A percentile compares a stretch with the other conserved stretches of the same genome.
Evolutionary conservation across 2,329 filamentous ascomycete genomes (phyloP).

Genomic region (Sporothrix luriei): DNA sequence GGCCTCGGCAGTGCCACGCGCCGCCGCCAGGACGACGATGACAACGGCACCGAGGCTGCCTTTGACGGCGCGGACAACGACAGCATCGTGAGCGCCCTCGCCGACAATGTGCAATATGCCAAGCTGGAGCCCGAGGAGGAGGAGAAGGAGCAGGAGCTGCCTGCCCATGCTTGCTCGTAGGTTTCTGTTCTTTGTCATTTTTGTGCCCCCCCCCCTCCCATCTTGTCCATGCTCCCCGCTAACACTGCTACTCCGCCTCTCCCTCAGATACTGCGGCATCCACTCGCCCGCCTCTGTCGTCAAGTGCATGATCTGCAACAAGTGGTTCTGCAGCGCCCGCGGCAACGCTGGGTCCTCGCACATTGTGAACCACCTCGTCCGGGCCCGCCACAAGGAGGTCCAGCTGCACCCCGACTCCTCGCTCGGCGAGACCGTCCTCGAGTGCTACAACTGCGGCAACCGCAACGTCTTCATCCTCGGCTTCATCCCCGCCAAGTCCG

Average conservation of each 20-base stretch:
- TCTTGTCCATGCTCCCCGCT: background rate
- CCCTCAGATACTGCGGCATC: constrained; percentile 85
- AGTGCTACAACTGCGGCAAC: constrained; percentile 99
- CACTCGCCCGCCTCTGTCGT: constrained; percentile 94
- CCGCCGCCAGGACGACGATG: constrained; percentile 81
- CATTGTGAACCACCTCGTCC: constrained; percentile 96
- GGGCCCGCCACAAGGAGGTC: constrained; percentile 97
- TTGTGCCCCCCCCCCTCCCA: no score
- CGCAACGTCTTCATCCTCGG: constrained; percentile 98
- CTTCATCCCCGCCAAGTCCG: constrained; percentile 97
- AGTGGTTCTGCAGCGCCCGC: constrained; percentile 98
- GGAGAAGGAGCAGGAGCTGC: constrained; percentile 88
- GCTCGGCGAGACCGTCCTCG: constrained; percentile 91
- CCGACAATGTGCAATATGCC: constrained; percentile 71
- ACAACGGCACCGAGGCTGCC: constrained; percentile 75
- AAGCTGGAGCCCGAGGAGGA: constrained; percentile 56
- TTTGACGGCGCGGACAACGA: constrained; percentile 80
- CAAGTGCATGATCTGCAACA: constrained; percentile 92
- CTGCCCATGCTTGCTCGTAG: constrained; percentile 93
- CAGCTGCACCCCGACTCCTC: constrained; percentile 92
- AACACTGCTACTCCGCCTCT: no score
- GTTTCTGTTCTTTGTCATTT: constrained; percentile 44
- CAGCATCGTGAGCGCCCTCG: constrained; percentile 75
- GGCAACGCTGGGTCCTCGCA: constrained; percentile 96
- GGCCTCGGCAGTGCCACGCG: constrained; percentile 50